Conservation (phyloP, 495 filamentous ascomycete species). For the Margaritispora aquatica region DNA sequence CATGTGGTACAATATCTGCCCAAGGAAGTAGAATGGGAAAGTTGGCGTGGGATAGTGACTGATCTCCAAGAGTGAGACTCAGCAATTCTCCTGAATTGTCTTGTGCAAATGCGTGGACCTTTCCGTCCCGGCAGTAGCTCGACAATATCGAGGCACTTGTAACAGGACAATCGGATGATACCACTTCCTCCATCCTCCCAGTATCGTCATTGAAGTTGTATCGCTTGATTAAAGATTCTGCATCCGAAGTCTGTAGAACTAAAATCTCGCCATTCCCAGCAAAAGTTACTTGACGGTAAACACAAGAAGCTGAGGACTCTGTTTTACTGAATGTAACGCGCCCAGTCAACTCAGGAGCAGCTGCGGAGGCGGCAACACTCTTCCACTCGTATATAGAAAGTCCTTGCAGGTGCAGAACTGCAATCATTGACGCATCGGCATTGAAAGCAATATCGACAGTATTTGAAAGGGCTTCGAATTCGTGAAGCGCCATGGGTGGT, state of each 20-base stretch:
- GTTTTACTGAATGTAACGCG: conserved; percentile 33
- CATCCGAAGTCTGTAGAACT: background rate
- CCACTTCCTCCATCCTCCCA: conserved; percentile 15
- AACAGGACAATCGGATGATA: background rate
- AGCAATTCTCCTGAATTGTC: conserved; percentile 13
- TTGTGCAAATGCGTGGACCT: conserved; percentile 14
- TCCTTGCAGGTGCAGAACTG: conserved; percentile 56
- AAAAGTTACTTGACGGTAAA: conserved; percentile 18
- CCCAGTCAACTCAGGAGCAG: conserved; percentile 22
- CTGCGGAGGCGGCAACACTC: conserved; percentile 42
- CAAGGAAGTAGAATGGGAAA: conserved; percentile 46
- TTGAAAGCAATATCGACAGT: conserved; percentile 71
- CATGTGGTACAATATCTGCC: conserved; percentile 36
- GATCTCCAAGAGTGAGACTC: conserved; percentile 5
- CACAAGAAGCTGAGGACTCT: conserved; percentile 24
- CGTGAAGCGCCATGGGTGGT: conserved; percentile 84
- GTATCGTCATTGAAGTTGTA: conserved; percentile 17
- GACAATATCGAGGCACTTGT: conserved; percentile 7
- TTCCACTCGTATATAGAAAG: conserved; percentile 63
- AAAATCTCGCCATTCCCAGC: conserved; percentile 5
- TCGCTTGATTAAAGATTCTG: background rate
- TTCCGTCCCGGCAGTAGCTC: conserved; percentile 8
- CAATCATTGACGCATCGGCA: conserved; percentile 58
- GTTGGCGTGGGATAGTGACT: conserved; percentile 12
- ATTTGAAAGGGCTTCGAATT: conserved; percentile 56